Evolutionary conservation across 768 basidiomycete genomes (phyloP).

Genomic region (Coprinopsis sp.): DNA sequence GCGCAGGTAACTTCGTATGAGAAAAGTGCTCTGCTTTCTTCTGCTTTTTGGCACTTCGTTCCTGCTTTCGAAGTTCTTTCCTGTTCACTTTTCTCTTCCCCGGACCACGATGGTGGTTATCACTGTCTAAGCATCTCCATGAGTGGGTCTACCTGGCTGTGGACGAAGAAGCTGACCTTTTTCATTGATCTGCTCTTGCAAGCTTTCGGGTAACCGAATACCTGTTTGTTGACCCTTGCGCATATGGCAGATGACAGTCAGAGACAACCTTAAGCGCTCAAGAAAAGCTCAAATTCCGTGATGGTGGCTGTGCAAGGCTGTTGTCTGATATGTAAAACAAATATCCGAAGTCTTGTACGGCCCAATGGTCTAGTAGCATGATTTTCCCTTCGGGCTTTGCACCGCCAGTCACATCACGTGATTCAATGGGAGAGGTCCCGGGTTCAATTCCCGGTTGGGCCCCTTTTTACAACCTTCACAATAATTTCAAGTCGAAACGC

Average conservation of each 20-base stretch:
- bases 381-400: conserved; percentile 29
- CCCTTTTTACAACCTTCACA: conserved; percentile 10
- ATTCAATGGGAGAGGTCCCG: conserved; percentile 29
- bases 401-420: conserved; percentile 17
- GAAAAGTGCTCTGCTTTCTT: conserved; percentile 60
- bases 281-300: neutral
- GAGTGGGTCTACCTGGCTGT: neutral
- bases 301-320: neutral
- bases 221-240: neutral
- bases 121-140: neutral
- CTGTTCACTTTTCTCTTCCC: conserved; percentile 29
- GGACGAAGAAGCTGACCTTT: neutral
- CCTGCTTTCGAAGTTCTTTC: conserved; percentile 63
- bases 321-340: no score
- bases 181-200: conserved; percentile 2
- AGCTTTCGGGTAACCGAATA: neutral
- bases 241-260: neutral
- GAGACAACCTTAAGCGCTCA: neutral
- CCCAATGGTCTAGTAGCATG: conserved; percentile 36
- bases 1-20: conserved; percentile 13
- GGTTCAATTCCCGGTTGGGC: conserved; percentile 35
- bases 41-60: conserved; percentile 53
- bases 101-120: conserved; percentile 3
- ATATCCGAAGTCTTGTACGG: conserved; percentile 13
- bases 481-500: neutral